Evolutionary conservation across 306 rosid species (phyloP).

Genomic region (Casuarina equisetifolia): DNA sequence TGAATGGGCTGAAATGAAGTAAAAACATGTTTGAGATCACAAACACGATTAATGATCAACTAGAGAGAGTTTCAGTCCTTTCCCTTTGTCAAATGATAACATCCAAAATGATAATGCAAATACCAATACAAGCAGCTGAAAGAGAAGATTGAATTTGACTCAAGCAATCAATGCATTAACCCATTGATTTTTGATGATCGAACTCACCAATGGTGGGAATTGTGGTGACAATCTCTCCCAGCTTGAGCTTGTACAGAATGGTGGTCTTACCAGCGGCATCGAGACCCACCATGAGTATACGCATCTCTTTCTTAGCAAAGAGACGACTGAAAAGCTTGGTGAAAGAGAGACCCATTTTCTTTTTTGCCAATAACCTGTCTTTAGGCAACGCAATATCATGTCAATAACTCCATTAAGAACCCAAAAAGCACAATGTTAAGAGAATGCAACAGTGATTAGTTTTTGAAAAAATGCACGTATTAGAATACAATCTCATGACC

Average conservation of each 20-base stretch:
- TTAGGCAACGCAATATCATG: slow-evolving; percentile 13
- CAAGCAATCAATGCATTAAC: neutral
- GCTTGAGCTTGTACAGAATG: slow-evolving; percentile 88
- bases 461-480: neutral
- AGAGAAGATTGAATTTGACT: neutral
- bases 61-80: neutral
- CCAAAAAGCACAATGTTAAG: slow-evolving; percentile 7
- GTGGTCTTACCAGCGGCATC: slow-evolving; percentile 98
- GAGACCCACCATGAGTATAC: slow-evolving; percentile 93
- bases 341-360: slow-evolving; percentile 84
- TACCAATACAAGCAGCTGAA: neutral
- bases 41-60: neutral
- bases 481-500: neutral
- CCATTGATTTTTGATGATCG: neutral
- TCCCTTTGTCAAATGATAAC: neutral
- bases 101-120: neutral
- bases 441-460: neutral
- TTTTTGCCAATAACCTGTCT: slow-evolving; percentile 31
- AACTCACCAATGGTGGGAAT: slow-evolving; percentile 86
- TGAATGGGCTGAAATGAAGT: neutral
- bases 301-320: slow-evolving; percentile 96
- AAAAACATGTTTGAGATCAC: neutral
- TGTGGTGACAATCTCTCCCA: slow-evolving; percentile 92
- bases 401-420: neutral
- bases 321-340: slow-evolving; percentile 86